A percentile compares a stretch with the other conserved stretches of the same genome.
Conservation (phyloP, 2,329 filamentous ascomycete species). For the Botrytis pseudocinerea region DNA sequence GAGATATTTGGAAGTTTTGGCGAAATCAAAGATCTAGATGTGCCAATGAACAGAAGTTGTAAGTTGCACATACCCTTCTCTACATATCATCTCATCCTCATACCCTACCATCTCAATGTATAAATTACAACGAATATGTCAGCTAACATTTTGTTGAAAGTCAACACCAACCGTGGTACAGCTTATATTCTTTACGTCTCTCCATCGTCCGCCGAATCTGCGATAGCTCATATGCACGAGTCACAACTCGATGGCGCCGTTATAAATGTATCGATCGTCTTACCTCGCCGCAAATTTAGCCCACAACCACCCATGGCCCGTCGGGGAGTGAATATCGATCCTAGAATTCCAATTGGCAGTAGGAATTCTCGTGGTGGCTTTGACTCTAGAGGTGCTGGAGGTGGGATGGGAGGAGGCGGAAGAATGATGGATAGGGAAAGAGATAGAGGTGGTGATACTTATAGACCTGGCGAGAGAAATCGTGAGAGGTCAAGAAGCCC, state of each 20-base stretch:
- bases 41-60: slow-evolving; percentile 88
- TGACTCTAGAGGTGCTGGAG: slow-evolving; percentile 1
- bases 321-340: slow-evolving; percentile 59
- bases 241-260: slow-evolving; percentile 58
- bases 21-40: slow-evolving; percentile 79
- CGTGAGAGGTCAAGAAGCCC: slow-evolving; percentile 19
- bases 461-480: slow-evolving; percentile 7
- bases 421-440: slow-evolving; percentile 18
- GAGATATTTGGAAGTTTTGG: slow-evolving; percentile 94
- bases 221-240: slow-evolving; percentile 97
- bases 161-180: slow-evolving; percentile 86
- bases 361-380: slow-evolving; percentile 31
- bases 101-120: neutral
- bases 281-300: slow-evolving; percentile 63
- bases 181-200: slow-evolving; percentile 86
- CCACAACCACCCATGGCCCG: slow-evolving; percentile 73
- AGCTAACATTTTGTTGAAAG: slow-evolving; percentile 48
- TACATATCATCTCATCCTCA: neutral
- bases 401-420: slow-evolving; percentile 27
- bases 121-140: slow-evolving; percentile 16
- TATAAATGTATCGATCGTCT: slow-evolving; percentile 43
- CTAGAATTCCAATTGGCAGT: slow-evolving; percentile 44
- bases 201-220: slow-evolving; percentile 77
- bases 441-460: slow-evolving; percentile 18
- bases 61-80: slow-evolving; percentile 42